phyloP scores from a whole-genome alignment of 306 rosid genomes.

The Alnus glutinosa region DNA sequence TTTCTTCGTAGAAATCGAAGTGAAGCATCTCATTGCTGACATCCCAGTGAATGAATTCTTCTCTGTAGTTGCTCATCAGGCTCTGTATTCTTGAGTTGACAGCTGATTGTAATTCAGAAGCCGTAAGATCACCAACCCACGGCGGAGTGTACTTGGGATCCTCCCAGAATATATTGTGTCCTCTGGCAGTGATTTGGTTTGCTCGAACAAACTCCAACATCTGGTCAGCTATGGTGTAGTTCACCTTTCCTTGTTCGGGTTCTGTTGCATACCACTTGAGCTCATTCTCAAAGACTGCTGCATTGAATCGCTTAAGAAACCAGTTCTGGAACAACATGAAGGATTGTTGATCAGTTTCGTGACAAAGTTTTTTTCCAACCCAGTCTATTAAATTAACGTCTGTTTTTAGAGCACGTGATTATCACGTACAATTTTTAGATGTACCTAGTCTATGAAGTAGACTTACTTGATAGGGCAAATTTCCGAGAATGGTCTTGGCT shows the following conservation, averaged over 20 bases:
- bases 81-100: slow-evolving; percentile 60
- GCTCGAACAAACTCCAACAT: slow-evolving; percentile 73
- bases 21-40: slow-evolving; percentile 97
- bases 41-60: slow-evolving; percentile 90
- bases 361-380: too few species aligned
- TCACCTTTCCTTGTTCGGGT: slow-evolving; percentile 60
- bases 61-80: slow-evolving; percentile 67
- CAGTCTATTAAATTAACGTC: too few species aligned
- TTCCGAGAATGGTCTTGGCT: slow-evolving; percentile 73
- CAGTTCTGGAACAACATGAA: slow-evolving; percentile 53
- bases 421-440: not conserved
- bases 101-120: slow-evolving; percentile 48
- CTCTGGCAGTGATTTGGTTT: slow-evolving; percentile 68
- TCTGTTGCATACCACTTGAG: slow-evolving; percentile 97
- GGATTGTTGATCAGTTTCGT: not conserved
- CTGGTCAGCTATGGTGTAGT: slow-evolving; percentile 65
- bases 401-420: too few species aligned
- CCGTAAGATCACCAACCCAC: slow-evolving; percentile 76
- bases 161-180: slow-evolving; percentile 97
- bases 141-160: slow-evolving; percentile 70
- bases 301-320: slow-evolving; percentile 82
- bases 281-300: slow-evolving; percentile 87
- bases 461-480: slow-evolving; percentile 76
- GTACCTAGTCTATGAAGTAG: not conserved
- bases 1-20: slow-evolving; percentile 81